Evolutionary conservation across 306 rosid genomes (phyloP), one percentile per base, ranked within the genome.

Genomic region (Adenanthera pavonina): DNA sequence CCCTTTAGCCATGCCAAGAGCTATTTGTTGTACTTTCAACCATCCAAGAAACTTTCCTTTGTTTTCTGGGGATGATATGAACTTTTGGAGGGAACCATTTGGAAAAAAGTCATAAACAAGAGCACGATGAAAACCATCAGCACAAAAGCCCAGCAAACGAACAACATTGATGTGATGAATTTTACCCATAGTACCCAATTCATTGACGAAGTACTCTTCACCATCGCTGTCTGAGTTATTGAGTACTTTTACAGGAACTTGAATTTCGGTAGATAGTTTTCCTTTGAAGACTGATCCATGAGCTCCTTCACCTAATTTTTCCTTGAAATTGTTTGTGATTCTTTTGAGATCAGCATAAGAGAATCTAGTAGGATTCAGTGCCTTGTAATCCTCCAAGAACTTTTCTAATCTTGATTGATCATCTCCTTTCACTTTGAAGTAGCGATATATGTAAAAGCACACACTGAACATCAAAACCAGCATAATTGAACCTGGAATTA

Each of bases 201-300:
- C 81, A 66, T 67, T 67, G 6, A 78, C 36, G 54, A 78, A 78
- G 15, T n/a, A n/a, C n/a, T 78, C 82, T 53, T 67, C n/a, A 4
- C 81, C 81, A 33, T 77, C 41, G 20, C 64, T 74, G 8, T 65
- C 70, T 41, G 52, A 34, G 9, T 12, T 34, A n/a, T 49, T 77
- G 4, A 77, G 74, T 3, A 77, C 43, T 52, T 77, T 77, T 4
- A 77, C 81, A 17, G 81, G 74, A 0, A 66, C 81, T 0, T 1
- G 5, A 12, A 80, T 38, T 17, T 80, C 54, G 14, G n/a, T 1
- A 4, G 81, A 77, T 3, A 77, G 16, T 0, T 34, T 38, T 48
- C 84, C 70, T 49, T 25, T 72, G 76, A 12, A 72, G 4, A 72
- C 76, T 49, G 25, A 12, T 49, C 76, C 76, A 49, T 72, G 56